Evolutionary conservation across 495 filamentous ascomycete genomes (phyloP), one percentile per base, ranked within the genome.

Genomic region (Penicillium riverlandense): DNA sequence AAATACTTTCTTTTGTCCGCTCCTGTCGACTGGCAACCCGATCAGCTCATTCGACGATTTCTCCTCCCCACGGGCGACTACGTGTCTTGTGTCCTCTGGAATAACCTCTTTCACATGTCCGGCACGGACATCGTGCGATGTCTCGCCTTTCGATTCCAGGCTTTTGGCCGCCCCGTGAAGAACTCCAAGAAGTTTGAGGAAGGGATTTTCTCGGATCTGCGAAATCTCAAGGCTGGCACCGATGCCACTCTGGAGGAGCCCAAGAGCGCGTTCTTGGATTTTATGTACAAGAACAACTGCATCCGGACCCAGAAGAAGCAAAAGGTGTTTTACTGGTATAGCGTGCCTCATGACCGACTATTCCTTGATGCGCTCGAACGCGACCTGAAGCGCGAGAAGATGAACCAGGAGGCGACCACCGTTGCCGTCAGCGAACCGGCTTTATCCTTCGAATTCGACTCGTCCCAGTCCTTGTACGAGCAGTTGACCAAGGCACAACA

Each of bases 131-230:
- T 98, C 55, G 92, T 98, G 40, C 82, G 94, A 79, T 97, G 94
- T 55, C 82, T 98, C 30, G 92, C 94, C 15, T 98, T 98, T 72
- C 82, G 92, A 58, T 98, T 98, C 72, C 91, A 97, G 66, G 92
- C 92, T 36, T 98, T 98, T 53, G 92, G 92, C 44, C 87, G 92
- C 34, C 92, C 92, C 3, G 92, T 98, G 32, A 97, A 96, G 78
- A 98, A 98, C 72, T 94, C 94, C 29, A 98, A 98, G 72, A 98
- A 98, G 66, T 98, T 98, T 63, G 92, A 98, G 67, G 92, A 98
- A 63, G 92, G 92, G 48, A 97, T 98, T 66, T 98, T 98, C 72
- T 98, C 92, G 30, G 92, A 98, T 62, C 74, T 98, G 65, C 88
- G 92, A 62, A 98, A 98, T 60, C 76, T 98, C 48, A 98, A 98